These are phyloP conservation scores for Pseudogymnoascus sp. DNA, from an alignment of 2,329 filamentous ascomycete species.

Conservation along the genomic window DNA sequence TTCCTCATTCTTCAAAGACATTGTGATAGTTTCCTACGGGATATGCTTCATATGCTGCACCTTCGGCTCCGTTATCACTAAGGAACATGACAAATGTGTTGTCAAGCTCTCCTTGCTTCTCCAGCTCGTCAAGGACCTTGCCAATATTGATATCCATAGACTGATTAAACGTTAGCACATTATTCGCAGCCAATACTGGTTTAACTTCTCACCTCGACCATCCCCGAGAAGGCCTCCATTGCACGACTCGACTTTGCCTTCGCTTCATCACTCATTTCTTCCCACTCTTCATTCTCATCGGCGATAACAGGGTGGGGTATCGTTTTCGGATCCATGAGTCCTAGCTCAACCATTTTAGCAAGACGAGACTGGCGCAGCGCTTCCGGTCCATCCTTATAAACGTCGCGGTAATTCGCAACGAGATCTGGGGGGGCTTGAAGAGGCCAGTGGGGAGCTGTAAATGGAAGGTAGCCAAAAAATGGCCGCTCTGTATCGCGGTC, in stretches of 20 bases:
- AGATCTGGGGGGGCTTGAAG: conserved; percentile 46
- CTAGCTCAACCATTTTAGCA: conserved; percentile 36
- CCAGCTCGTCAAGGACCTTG: conserved; percentile 36
- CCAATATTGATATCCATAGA: conserved; percentile 38
- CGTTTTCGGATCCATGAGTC: conserved; percentile 34
- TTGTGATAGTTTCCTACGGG: conserved; percentile 27
- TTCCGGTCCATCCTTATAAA: conserved; percentile 42
- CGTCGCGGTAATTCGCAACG: conserved; percentile 38
- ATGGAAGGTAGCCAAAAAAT: conserved; percentile 53
- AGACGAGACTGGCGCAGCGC: conserved; percentile 37
- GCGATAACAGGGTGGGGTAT: conserved; percentile 35
- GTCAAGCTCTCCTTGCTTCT: conserved; percentile 38
- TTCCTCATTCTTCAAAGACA: conserved; percentile 9
- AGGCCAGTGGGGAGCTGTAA: conserved; percentile 56
- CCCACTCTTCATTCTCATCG: conserved; percentile 26
- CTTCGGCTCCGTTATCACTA: conserved; percentile 42
- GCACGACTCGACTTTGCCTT: conserved; percentile 33
- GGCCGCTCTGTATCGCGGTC: conserved; percentile 37
- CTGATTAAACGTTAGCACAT: background rate
- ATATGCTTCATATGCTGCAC: conserved; percentile 36
- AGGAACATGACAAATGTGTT: conserved; percentile 43
- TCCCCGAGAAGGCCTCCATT: conserved; percentile 43
- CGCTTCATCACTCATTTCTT: conserved; percentile 31
- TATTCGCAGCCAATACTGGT: conserved; percentile 26
- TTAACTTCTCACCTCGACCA: conserved; percentile 30